phyloP scores from a whole-genome alignment of 2,329 filamentous ascomycete species.

The Microcera coccophila region DNA sequence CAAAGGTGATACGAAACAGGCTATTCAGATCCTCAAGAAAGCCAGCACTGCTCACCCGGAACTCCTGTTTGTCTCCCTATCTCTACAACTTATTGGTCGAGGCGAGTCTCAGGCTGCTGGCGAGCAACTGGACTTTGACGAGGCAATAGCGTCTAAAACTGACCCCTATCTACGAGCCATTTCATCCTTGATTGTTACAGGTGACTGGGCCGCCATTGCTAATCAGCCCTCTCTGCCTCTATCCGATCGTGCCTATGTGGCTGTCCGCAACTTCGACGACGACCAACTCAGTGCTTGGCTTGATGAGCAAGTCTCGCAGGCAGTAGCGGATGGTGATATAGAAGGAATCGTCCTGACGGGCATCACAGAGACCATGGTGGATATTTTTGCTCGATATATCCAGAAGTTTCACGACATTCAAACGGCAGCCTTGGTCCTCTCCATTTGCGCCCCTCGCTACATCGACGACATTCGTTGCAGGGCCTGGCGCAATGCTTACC shows the following conservation, averaged over 20 bases:
- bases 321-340: conserved; percentile 64
- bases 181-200: conserved; percentile 71
- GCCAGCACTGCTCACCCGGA: conserved; percentile 61
- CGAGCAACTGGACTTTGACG: conserved; percentile 56
- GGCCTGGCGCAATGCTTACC: conserved; percentile 69
- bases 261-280: conserved; percentile 63
- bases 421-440: conserved; percentile 70
- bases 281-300: conserved; percentile 64
- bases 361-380: conserved; percentile 67
- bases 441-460: conserved; percentile 70
- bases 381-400: conserved; percentile 72
- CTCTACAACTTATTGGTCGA: conserved; percentile 59
- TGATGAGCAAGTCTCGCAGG: conserved; percentile 57
- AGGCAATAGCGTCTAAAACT: conserved; percentile 57
- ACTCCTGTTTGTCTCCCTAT: conserved; percentile 64
- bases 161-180: conserved; percentile 79
- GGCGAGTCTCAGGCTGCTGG: conserved; percentile 43
- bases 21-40: conserved; percentile 65
- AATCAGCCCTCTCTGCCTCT: conserved; percentile 70
- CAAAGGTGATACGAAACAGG: conserved; percentile 63
- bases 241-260: conserved; percentile 69
- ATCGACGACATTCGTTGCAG: conserved; percentile 72
- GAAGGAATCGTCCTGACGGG: conserved; percentile 76
- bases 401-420: conserved; percentile 74
- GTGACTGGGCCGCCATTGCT: conserved; percentile 71